Conservation (phyloP, 2,329 filamentous ascomycete species). For the Talaromyces sp. region DNA sequence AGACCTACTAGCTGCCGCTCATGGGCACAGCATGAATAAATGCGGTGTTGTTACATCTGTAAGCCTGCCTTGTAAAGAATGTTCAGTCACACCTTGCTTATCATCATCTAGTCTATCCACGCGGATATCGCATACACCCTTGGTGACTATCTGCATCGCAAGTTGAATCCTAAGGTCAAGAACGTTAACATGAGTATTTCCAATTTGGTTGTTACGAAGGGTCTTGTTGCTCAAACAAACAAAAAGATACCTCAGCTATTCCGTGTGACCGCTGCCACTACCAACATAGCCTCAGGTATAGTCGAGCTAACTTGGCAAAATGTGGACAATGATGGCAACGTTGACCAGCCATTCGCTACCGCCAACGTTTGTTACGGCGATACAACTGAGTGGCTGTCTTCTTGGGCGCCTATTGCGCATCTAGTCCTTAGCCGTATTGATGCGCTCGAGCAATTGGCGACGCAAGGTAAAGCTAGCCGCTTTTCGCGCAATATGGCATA, state of each 20-base stretch:
- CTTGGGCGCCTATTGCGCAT: slow-evolving; percentile 26
- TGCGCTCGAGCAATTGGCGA: slow-evolving; percentile 25
- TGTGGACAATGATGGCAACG: slow-evolving; percentile 20
- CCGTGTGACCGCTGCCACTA: slow-evolving; percentile 39
- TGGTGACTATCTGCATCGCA: slow-evolving; percentile 21
- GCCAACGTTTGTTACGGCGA: slow-evolving; percentile 23
- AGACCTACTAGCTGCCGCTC: slow-evolving; percentile 16
- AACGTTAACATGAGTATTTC: slow-evolving; percentile 22
- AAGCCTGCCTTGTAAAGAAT: not conserved
- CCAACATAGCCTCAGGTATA: not conserved
- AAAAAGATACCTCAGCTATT: not conserved
- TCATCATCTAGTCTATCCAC: slow-evolving; percentile 17
- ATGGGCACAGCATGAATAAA: slow-evolving; percentile 23
- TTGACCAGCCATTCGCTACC: slow-evolving; percentile 27
- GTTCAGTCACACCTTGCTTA: no score
- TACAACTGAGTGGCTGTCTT: slow-evolving; percentile 24
- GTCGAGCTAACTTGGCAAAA: slow-evolving; percentile 27
- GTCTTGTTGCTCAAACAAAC: slow-evolving; percentile 51
- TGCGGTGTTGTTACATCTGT: slow-evolving; percentile 15
- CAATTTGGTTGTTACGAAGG: slow-evolving; percentile 27
- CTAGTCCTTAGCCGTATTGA: slow-evolving; percentile 28
- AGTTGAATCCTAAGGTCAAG: slow-evolving; percentile 16
- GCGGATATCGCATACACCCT: slow-evolving; percentile 27
- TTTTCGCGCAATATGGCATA: slow-evolving; percentile 28
- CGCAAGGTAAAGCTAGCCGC: slow-evolving; percentile 25